A percentile compares a stretch with the other conserved stretches of the same genome.
Conservation (phyloP, 2,329 filamentous ascomycete genomes). For the Cercospora zeina region DNA sequence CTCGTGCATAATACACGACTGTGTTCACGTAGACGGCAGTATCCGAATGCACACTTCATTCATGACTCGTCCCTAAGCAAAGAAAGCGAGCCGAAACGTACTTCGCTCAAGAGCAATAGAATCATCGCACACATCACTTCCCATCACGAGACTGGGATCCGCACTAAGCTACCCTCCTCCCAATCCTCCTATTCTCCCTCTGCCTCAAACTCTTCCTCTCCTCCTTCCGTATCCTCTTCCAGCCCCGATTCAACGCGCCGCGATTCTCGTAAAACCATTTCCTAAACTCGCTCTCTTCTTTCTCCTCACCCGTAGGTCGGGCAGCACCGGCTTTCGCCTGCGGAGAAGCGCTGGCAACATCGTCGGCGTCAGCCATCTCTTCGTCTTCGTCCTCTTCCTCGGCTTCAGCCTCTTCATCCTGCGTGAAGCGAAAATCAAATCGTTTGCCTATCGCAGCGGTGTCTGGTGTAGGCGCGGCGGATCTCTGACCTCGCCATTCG, state of each 20-base stretch:
- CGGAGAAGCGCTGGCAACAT: slow-evolving; percentile 19
- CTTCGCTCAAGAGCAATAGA: neutral
- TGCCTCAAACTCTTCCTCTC: slow-evolving; percentile 61
- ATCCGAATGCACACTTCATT: neutral
- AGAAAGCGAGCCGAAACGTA: neutral
- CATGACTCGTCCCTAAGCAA: neutral
- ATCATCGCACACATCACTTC: neutral
- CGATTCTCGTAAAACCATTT: slow-evolving; percentile 62
- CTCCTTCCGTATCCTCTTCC: slow-evolving; percentile 59
- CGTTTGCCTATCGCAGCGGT: slow-evolving; percentile 73
- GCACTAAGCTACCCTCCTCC: slow-evolving; percentile 33
- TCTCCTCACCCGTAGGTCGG: slow-evolving; percentile 8
- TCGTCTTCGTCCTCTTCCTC: slow-evolving; percentile 44
- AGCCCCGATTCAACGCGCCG: slow-evolving; percentile 51
- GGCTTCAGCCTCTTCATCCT: slow-evolving; percentile 51
- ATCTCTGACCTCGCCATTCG: slow-evolving; percentile 72
- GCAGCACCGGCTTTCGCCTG: slow-evolving; percentile 27
- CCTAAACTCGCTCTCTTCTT: slow-evolving; percentile 58
- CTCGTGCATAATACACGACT: neutral
- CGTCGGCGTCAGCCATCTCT: slow-evolving; percentile 1
- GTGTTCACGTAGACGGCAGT: neutral
- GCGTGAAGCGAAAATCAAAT: slow-evolving; percentile 53
- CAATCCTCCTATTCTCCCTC: slow-evolving; percentile 58
- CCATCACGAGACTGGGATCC: neutral
- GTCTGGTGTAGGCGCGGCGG: slow-evolving; percentile 91